These are phyloP conservation scores for Jackrogersella minutella DNA, from an alignment of 495 filamentous ascomycete species.

Conservation along the genomic window DNA sequence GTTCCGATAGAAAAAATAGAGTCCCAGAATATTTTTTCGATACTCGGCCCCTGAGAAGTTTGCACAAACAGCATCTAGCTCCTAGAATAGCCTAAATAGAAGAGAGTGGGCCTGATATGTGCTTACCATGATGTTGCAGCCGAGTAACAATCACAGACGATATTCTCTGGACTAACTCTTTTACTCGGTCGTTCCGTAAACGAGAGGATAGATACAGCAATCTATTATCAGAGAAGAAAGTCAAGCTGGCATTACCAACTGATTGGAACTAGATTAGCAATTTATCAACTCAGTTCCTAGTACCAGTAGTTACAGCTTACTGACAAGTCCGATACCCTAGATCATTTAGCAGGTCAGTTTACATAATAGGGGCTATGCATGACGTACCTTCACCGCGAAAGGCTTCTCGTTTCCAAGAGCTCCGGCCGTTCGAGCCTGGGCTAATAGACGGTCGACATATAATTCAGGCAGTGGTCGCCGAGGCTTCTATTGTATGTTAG, in stretches of 20 bases:
- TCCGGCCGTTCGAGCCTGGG: conserved; percentile 20
- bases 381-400: conserved; percentile 38
- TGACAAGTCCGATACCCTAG: conserved; percentile 20
- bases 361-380: neutral
- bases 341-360: neutral
- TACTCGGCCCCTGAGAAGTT: no score
- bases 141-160: conserved; percentile 30
- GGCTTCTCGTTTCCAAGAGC: conserved; percentile 17
- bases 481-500: conserved; percentile 8
- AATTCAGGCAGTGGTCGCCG: conserved; percentile 24
- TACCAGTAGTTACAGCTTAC: neutral
- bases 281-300: neutral
- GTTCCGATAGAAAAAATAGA: neutral
- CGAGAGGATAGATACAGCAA: conserved; percentile 45
- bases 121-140: conserved; percentile 20
- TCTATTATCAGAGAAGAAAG: conserved; percentile 50
- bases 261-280: neutral
- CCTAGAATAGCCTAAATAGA: neutral
- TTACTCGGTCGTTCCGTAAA: conserved; percentile 44
- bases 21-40: neutral
- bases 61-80: neutral
- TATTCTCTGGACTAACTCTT: conserved; percentile 41
- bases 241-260: conserved; percentile 46
- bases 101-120: neutral
- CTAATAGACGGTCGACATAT: conserved; percentile 40